A percentile compares a stretch with the other conserved stretches of the same genome.
Conservation (phyloP, 2,329 filamentous ascomycete genomes). For the Fusarium oxysporum region DNA sequence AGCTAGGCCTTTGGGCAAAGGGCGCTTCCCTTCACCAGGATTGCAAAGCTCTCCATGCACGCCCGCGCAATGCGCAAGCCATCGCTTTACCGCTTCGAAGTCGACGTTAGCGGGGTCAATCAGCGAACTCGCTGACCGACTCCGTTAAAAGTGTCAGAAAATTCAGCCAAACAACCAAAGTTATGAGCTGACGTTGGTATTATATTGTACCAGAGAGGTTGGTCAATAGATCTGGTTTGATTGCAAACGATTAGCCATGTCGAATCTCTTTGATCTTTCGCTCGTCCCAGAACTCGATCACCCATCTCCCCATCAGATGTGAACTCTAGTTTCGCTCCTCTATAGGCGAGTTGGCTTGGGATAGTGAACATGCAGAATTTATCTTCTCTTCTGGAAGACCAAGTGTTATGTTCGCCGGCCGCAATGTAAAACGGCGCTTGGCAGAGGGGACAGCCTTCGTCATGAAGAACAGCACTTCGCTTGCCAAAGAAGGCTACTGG, state of each 20-base stretch:
- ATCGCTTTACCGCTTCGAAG: background rate
- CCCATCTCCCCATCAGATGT: background rate
- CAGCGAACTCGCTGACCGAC: too few relatives aligned
- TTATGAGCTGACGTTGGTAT: too few relatives aligned
- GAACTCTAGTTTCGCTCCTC: background rate
- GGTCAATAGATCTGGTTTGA: too few relatives aligned
- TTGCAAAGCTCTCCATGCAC: background rate
- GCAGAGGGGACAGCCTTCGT: background rate
- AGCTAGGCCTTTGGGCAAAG: background rate
- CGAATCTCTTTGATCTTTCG: background rate
- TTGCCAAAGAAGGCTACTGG: background rate
- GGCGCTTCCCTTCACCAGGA: background rate
- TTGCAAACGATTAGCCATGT: background rate
- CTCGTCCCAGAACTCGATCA: background rate
- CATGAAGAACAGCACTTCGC: background rate
- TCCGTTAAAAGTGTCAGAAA: too few relatives aligned
- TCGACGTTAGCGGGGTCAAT: too few relatives aligned
- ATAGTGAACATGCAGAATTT: background rate
- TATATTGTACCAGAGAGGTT: too few relatives aligned
- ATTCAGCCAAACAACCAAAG: too few relatives aligned
- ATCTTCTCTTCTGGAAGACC: background rate
- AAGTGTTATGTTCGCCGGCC: background rate
- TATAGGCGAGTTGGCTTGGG: background rate
- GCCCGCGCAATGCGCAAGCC: background rate
- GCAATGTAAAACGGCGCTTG: background rate